These are phyloP conservation scores for Phytophthora pseudosyringae DNA, from an alignment of 352 stramenopile species.

Conservation along the genomic window DNA sequence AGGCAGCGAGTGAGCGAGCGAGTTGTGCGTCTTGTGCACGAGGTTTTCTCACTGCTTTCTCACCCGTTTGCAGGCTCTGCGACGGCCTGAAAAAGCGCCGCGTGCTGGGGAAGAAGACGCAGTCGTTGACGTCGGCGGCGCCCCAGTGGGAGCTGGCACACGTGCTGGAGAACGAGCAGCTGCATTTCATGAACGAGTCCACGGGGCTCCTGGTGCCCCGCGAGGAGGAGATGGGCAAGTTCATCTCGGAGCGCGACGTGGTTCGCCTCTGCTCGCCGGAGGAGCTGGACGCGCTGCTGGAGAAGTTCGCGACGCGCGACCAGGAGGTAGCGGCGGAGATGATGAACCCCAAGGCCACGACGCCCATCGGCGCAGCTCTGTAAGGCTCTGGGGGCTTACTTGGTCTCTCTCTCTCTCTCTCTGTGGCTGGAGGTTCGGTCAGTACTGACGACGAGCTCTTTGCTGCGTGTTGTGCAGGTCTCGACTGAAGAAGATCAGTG, in stretches of 20 bases:
- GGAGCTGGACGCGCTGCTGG: conserved; percentile 65
- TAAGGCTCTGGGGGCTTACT: conserved; percentile 28
- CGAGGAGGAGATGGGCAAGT: conserved; percentile 60
- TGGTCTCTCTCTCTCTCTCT: neutral
- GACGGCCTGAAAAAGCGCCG: conserved; percentile 75
- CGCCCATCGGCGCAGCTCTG: conserved; percentile 63
- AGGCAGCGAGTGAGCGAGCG: neutral
- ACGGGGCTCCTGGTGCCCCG: conserved; percentile 69
- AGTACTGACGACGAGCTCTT: neutral
- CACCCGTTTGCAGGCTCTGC: conserved; percentile 53
- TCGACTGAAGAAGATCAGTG: conserved; percentile 72
- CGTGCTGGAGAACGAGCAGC: conserved; percentile 40
- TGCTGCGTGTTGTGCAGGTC: conserved; percentile 36
- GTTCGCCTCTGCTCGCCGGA: conserved; percentile 68
- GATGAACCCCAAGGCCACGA: conserved; percentile 60
- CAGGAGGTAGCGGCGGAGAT: conserved; percentile 66
- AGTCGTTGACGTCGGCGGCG: conserved; percentile 52
- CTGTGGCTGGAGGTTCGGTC: neutral
- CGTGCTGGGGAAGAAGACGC: conserved; percentile 49
- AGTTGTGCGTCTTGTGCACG: neutral
- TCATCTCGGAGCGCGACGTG: conserved; percentile 74
- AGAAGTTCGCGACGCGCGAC: conserved; percentile 74
- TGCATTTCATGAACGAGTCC: conserved; percentile 83
- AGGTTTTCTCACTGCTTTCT: neutral
- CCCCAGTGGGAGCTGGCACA: conserved; percentile 57